Evolutionary conservation across 225 moss, liverwort and hornwort species (phyloP).

Genomic region (Antitrichia curtipendula): DNA sequence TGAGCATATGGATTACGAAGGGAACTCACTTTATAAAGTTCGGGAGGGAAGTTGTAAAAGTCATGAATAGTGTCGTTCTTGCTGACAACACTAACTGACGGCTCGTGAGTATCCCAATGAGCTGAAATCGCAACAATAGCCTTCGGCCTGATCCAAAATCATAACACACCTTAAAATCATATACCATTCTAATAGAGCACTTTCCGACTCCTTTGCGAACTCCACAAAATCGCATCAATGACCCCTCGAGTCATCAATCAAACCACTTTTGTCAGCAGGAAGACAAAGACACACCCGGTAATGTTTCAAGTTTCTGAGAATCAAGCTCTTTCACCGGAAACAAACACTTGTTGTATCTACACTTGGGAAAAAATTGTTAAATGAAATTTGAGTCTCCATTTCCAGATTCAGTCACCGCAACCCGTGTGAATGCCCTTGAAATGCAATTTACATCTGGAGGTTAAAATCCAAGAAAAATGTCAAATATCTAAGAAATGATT

Average conservation of each 20-base stretch:
- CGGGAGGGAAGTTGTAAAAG: constrained; percentile 60
- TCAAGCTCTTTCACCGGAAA: background rate
- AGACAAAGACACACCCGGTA: background rate
- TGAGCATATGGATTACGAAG: background rate
- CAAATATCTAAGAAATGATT: background rate
- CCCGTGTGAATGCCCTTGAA: background rate
- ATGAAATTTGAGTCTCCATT: background rate
- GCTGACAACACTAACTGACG: constrained; percentile 34
- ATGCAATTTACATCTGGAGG: background rate
- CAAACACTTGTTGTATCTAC: background rate
- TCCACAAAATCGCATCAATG: background rate
- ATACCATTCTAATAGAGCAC: background rate
- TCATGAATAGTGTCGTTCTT: constrained; percentile 52
- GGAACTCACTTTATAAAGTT: constrained; percentile 45
- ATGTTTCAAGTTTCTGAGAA: background rate
- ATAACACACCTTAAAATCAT: background rate
- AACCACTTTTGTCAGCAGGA: background rate
- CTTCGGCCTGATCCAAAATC: constrained; percentile 31
- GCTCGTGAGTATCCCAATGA: constrained; percentile 71
- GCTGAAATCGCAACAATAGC: constrained; percentile 67
- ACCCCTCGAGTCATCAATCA: background rate
- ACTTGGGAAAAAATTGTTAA: background rate
- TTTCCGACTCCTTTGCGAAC: background rate
- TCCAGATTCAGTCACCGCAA: background rate
- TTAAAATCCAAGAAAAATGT: background rate